Evolutionary conservation across 768 basidiomycete species (phyloP), one percentile per base, ranked within the genome.

Genomic region (Mrakia blollopis): DNA sequence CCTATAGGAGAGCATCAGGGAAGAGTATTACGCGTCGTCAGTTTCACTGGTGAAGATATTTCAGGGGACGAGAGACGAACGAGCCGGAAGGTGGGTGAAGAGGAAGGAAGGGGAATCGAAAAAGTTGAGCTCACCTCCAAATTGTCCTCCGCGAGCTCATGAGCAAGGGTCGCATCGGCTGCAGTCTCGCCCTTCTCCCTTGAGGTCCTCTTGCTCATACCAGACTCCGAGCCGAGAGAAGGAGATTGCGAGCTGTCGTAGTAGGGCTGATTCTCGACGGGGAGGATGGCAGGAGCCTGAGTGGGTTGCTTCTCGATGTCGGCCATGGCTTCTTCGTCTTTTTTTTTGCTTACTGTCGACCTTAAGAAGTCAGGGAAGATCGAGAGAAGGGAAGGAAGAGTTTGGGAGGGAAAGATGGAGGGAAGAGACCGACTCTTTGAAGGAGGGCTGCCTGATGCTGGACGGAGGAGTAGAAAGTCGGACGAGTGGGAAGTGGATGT

Each of bases 141-240:
- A 44, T 63, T 32, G 37, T 72, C 72, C 28, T 67, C 41, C 9
- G 70, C 70, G 61, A 68, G 21, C 76, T 77, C 76, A 50, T 77
- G 76, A 25, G 44, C 44, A 9, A 39, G 76, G 3, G 47, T 32
- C 5, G 63, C 61, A 5, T 72, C 50, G 14, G 9, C 2, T 14
- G 47, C 60, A 13, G 41, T n/a, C 21, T 67, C 47, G 13, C 25
- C 57, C 35, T 63, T 65, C 61, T 65, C 69, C 14, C 62, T 28
- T 23, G 73, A 74, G 73, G 35, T 74, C 44, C 63, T 60, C 37
- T 71, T 35, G 18, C 39, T 39, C 21, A 68, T 35, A 18, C 39
- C 37, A 21, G 35, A 41, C 10, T 39, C 65, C 1, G 37, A 39
- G 10, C 25, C 65, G 16, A 37, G 23, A 5, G 65, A 39, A 11